A percentile compares a stretch with the other conserved stretches of the same genome.
phyloP scores from a whole-genome alignment of 2,329 filamentous ascomycete species.

The Cercospora sesami region DNA sequence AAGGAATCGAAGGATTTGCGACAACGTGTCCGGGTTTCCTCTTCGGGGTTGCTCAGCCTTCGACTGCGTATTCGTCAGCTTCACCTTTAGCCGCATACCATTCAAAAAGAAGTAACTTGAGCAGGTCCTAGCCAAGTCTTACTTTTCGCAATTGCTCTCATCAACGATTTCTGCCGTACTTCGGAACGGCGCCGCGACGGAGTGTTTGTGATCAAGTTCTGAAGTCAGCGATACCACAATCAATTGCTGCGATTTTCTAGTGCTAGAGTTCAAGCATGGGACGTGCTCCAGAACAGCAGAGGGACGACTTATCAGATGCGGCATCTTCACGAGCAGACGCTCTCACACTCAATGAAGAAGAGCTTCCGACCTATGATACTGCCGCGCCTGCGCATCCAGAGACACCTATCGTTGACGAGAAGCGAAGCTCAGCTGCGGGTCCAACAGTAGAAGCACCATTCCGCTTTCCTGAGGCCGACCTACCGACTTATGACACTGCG shows the following conservation, averaged over 20 bases:
- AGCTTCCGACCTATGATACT: constrained; percentile 18
- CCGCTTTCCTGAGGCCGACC: constrained; percentile 20
- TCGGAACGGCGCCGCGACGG: not conserved
- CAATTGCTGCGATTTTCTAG: not conserved
- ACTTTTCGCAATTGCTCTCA: not conserved
- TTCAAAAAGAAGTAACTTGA: not conserved
- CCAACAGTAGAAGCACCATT: constrained; percentile 24
- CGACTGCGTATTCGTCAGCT: not conserved
- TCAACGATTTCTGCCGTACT: not conserved
- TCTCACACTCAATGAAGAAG: constrained; percentile 18
- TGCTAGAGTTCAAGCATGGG: not conserved
- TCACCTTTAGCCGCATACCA: not conserved
- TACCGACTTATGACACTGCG: constrained; percentile 17
- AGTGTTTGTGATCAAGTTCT: not conserved
- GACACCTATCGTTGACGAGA: not conserved
- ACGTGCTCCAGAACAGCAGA: not conserved
- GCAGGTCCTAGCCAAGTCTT: not conserved
- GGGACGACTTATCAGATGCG: constrained; percentile 22
- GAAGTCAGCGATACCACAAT: not conserved
- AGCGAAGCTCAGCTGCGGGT: not conserved
- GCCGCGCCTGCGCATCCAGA: not conserved
- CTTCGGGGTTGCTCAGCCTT: not conserved
- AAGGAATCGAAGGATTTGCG: not conserved
- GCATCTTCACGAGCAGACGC: constrained; percentile 18
- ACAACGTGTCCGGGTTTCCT: not conserved